A percentile compares a stretch with the other conserved stretches of the same genome.
Conservation (phyloP, 78 protist genomes). For the Mastigamoeba balamuthi region DNA sequence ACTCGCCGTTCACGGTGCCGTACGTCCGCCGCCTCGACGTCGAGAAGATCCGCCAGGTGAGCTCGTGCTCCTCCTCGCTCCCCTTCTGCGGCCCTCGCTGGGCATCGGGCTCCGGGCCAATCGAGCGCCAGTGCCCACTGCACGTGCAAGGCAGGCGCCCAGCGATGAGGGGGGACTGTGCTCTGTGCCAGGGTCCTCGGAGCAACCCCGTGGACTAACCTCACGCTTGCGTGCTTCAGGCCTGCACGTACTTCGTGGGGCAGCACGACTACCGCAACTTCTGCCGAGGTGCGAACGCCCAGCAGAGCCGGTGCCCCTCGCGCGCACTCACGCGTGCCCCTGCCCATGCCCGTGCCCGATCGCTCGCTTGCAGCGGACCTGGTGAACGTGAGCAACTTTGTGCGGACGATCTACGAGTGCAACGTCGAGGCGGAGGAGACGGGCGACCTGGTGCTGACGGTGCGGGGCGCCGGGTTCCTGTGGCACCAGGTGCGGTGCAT, state of each 20-base stretch:
- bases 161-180: too few species aligned
- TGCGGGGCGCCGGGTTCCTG: conserved; percentile 42
- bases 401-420: not conserved
- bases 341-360: not conserved
- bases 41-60: not conserved
- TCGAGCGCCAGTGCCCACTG: too few species aligned
- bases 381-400: not conserved
- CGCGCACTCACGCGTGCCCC: not conserved
- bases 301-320: not conserved
- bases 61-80: too few species aligned
- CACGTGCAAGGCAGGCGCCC: too few species aligned
- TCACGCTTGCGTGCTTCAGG: not conserved
- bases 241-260: conserved; percentile 27
- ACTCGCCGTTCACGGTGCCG: too few species aligned
- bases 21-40: not conserved
- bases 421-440: not conserved
- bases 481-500: conserved; percentile 37
- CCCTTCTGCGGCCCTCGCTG: too few species aligned
- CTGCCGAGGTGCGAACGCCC: conserved; percentile 1
- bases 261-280: conserved; percentile 69
- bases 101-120: too few species aligned
- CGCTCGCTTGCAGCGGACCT: not conserved
- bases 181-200: too few species aligned
- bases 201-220: too few species aligned
- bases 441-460: not conserved